Evolutionary conservation across 1,284 basidiomycete species (phyloP), one percentile per base, ranked within the genome.

Genomic region (Trichosporon sp.): DNA sequence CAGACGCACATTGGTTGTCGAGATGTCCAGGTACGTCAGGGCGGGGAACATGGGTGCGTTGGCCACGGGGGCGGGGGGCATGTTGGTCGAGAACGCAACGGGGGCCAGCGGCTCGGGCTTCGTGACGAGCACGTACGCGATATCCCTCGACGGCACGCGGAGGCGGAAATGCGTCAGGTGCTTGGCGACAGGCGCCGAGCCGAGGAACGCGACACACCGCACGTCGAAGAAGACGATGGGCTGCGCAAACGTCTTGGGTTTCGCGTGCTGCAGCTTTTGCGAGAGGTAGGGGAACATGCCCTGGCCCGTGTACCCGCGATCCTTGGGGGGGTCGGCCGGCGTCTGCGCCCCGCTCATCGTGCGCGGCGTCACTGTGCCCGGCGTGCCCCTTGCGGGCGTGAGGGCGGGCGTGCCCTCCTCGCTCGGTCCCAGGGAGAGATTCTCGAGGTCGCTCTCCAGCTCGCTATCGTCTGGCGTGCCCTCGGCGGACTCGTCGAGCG

Each of bases 221-320:
- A 84, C 80, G 71, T 85, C 83, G 75, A 84, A 84, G 68, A 85
- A 85, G 43, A 85, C 84, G 70, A 85, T 84, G 1, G 84, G 84
- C 70, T 85, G 84, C 21, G 84, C 84, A 70, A 85, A 85, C 2
- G 79, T 78, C 68, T 82, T 82, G 5, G 84, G 83, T 70, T 77
- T 79, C 2, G 75, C 72, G 65, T 73, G 70, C 16, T 75, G 75
- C 66, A 85, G 68, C 38, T 78, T 77, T 31, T 80, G 79, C 37
- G 77, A 76, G 2, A 85, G 73, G 72, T 82, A 84, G 0, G 80
- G 80, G 67, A 85, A 82, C 12, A 83, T 83, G 12, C 84, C 84
- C 59, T 83, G 81, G 2, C 84, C 81, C 0, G 83, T 80, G 68
- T 84, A 85, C 0, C 76, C 78, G 51, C 79, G 78, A 10, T 76